phyloP scores from a whole-genome alignment of 139 green algal species.

The Coelastrella sp. region DNA sequence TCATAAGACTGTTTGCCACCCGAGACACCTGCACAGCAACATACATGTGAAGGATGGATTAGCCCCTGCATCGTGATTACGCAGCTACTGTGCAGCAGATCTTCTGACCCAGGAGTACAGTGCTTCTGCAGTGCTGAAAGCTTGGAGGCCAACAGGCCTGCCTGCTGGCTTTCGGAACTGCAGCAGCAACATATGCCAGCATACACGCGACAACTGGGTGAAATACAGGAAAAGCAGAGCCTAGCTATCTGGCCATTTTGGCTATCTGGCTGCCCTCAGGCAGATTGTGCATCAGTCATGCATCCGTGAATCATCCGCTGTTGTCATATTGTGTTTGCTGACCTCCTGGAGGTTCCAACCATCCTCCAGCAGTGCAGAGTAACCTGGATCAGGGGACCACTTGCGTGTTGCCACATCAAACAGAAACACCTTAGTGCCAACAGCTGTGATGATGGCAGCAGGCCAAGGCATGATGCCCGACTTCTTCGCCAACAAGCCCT shows the following conservation, averaged over 20 bases:
- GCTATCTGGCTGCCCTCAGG: too few relatives aligned
- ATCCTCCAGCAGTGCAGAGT: conserved; percentile 64
- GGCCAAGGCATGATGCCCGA: conserved; percentile 42
- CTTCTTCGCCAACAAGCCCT: conserved; percentile 26
- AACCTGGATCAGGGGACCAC: conserved; percentile 76
- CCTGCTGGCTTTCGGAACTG: too few relatives aligned
- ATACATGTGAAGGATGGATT: not conserved
- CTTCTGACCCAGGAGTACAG: too few relatives aligned
- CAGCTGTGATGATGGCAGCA: conserved; percentile 43
- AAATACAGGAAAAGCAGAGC: too few relatives aligned
- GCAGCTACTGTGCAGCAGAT: too few relatives aligned
- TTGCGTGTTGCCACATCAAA: conserved; percentile 43
- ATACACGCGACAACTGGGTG: too few relatives aligned
- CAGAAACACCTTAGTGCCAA: conserved; percentile 42
- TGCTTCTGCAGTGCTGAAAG: too few relatives aligned
- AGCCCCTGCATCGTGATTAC: too few relatives aligned
- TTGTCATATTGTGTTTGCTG: not conserved
- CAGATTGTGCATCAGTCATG: not conserved
- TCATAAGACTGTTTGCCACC: not conserved
- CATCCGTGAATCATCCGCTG: not conserved
- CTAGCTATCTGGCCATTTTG: too few relatives aligned
- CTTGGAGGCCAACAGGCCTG: too few relatives aligned
- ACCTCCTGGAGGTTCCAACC: conserved; percentile 68
- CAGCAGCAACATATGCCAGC: too few relatives aligned
- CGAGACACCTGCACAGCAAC: not conserved